These are phyloP conservation scores for Parastagonospora nodorum DNA, from an alignment of 2,329 filamentous ascomycete genomes.

Conservation along the genomic window DNA sequence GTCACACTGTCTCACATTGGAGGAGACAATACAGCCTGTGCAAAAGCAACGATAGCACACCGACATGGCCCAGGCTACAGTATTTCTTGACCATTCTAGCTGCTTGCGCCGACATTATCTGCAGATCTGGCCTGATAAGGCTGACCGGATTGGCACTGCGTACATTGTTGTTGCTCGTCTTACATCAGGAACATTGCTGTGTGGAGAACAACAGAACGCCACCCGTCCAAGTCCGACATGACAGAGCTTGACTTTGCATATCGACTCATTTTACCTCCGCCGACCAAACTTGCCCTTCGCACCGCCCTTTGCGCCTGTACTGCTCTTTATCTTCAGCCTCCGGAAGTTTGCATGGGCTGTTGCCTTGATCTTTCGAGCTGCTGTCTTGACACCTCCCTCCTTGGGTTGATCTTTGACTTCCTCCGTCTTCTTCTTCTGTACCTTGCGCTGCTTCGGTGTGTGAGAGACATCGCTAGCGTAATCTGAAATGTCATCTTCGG, in stretches of 20 bases:
- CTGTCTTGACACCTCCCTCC: slow-evolving; percentile 43
- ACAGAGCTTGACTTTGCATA: too few species aligned
- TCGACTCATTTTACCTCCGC: slow-evolving; percentile 21
- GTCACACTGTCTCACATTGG: slow-evolving; percentile 37
- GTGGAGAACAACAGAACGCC: not conserved
- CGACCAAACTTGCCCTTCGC: slow-evolving; percentile 49
- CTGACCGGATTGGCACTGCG: not conserved
- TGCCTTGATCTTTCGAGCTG: slow-evolving; percentile 52
- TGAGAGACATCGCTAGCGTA: slow-evolving; percentile 50
- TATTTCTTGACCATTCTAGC: slow-evolving; percentile 3
- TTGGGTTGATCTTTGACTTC: slow-evolving; percentile 20
- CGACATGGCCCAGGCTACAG: slow-evolving; percentile 3
- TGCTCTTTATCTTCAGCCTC: slow-evolving; percentile 57
- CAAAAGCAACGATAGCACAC: slow-evolving; percentile 11
- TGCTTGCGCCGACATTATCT: slow-evolving; percentile 3
- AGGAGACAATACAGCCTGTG: slow-evolving; percentile 9
- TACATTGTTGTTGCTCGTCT: slow-evolving; percentile 2
- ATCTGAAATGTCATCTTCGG: slow-evolving; percentile 46
- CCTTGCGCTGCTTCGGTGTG: slow-evolving; percentile 36
- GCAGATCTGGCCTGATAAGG: slow-evolving; percentile 10
- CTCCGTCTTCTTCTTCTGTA: slow-evolving; percentile 20
- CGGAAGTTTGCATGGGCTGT: slow-evolving; percentile 55
- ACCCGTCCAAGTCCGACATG: too few species aligned
- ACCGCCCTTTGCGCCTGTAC: slow-evolving; percentile 47
- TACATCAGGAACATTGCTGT: not conserved